Evolutionary conservation across 2,329 filamentous ascomycete genomes (phyloP), one percentile per base, ranked within the genome.

Genomic region (Aureobasidium melanogenum): DNA sequence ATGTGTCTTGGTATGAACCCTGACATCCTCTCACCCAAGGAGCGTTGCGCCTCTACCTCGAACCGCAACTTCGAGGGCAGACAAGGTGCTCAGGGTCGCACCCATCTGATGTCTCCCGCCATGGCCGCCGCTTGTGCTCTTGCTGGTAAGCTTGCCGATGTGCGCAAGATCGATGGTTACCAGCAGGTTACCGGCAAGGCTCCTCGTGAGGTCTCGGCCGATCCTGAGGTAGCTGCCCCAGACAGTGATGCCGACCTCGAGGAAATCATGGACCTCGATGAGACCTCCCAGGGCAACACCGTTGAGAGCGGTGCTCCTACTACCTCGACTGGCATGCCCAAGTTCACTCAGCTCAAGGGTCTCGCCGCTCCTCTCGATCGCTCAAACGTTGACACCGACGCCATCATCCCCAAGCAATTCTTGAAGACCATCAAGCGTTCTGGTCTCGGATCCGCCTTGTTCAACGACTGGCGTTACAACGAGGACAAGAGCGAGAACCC

Each of bases 1-100:
- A 99, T 99, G 94, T 97, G 94, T 73, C 83, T 99, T 60, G 94
- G 94, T 73, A 99, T 99, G 93, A 99, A 99, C 80, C 93, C 94
- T 0, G 94, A 99, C 74, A 97, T 99, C 65, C 83, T 97, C 50
- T 86, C 91, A 1, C 92, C 94, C 59, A 84, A 88, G 73, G 94
- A 99, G 78, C 87, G 94, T 70, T 97, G 94, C 73, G 94, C 94
- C 44, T 93, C 88, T 72, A 97, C 94, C 54, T 95, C 90, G 65
- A 97, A 97, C 79, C 89, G 94, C 69, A 97, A 97, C 77, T 97
- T 97, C 68, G 94, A 97, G 74, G 94, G 94, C 64, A 88, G 94
- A 66, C 94, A 99, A 77, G 94, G 94, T 72, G 91, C 93, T 63
- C 86, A 86, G 64, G 90, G 93, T 63, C 85, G 94, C 63, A 97